Evolutionary conservation across 306 rosid genomes (phyloP).

Genomic region (Parietaria judaica): DNA sequence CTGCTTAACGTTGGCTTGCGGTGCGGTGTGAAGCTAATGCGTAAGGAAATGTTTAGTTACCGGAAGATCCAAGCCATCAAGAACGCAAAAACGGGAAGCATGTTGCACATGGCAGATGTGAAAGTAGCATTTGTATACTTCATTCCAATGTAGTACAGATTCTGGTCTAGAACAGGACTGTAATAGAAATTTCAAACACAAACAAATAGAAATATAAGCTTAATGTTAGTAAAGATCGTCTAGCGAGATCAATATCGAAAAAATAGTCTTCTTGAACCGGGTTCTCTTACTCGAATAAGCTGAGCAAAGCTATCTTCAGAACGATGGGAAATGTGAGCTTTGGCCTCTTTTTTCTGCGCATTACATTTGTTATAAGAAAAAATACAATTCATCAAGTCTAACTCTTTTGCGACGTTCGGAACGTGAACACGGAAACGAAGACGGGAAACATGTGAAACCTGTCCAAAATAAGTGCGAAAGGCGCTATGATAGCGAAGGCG

Average conservation of each 20-base stretch:
- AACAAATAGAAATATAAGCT: neutral
- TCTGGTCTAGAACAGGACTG: constrained; percentile 32
- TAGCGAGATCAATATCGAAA: neutral
- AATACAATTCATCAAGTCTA: too few species aligned
- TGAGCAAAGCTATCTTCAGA: constrained; percentile 12
- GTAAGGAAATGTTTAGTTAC: neutral
- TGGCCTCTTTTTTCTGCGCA: constrained; percentile 11
- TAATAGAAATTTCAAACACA: constrained; percentile 19
- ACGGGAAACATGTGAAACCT: constrained; percentile 13
- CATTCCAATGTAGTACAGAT: constrained; percentile 21
- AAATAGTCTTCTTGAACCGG: neutral
- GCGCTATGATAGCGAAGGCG: constrained; percentile 27
- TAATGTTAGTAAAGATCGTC: neutral
- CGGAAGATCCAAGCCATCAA: constrained; percentile 30
- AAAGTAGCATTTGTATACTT: constrained; percentile 30
- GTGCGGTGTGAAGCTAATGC: too few species aligned
- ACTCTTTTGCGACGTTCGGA: neutral
- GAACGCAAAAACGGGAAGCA: constrained; percentile 28
- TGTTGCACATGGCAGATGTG: constrained; percentile 33
- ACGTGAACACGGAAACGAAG: neutral
- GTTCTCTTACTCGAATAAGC: constrained; percentile 28
- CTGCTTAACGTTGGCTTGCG: too few species aligned
- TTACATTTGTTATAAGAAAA: neutral
- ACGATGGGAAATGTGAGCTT: constrained; percentile 19
- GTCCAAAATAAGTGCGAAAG: constrained; percentile 25